Conservation (phyloP, 2,329 filamentous ascomycete species). For the Ophiostoma sp. region DNA sequence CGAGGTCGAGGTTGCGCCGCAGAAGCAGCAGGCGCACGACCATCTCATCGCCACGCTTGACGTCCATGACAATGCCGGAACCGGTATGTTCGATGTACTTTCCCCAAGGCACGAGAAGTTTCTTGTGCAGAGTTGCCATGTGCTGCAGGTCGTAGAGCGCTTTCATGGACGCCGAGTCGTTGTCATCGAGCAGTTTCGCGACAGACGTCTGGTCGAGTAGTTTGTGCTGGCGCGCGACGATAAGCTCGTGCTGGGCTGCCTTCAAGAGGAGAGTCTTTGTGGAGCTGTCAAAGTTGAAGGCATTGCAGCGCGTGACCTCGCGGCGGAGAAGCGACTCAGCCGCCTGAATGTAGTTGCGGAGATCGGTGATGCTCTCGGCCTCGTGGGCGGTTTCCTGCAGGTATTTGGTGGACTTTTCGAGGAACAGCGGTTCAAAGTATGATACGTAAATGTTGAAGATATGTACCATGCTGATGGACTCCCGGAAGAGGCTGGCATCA, state of each 20-base stretch:
- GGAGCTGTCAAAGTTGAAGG: constrained; percentile 73
- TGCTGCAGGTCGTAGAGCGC: constrained; percentile 72
- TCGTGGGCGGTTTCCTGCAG: constrained; percentile 64
- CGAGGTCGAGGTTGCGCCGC: constrained; percentile 70
- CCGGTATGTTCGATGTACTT: constrained; percentile 74
- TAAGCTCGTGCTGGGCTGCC: constrained; percentile 65
- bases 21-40: constrained; percentile 74
- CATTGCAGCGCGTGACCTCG: constrained; percentile 72
- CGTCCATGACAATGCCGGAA: constrained; percentile 71
- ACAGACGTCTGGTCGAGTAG: constrained; percentile 63
- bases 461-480: constrained; percentile 75
- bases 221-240: constrained; percentile 61
- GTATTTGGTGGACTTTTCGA: constrained; percentile 57
- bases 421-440: constrained; percentile 70
- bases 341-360: constrained; percentile 70
- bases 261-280: constrained; percentile 73
- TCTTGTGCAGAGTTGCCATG: constrained; percentile 62
- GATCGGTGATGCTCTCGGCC: constrained; percentile 49
- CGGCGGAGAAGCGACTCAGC: constrained; percentile 62
- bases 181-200: constrained; percentile 64
- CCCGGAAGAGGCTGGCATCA: constrained; percentile 61
- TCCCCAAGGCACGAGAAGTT: constrained; percentile 67
- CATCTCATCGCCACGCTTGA: constrained; percentile 75
- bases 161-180: constrained; percentile 64
- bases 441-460: constrained; percentile 75